Evolutionary conservation across 1,284 basidiomycete genomes (phyloP).

Genomic region (Pisolithus thermaeus): DNA sequence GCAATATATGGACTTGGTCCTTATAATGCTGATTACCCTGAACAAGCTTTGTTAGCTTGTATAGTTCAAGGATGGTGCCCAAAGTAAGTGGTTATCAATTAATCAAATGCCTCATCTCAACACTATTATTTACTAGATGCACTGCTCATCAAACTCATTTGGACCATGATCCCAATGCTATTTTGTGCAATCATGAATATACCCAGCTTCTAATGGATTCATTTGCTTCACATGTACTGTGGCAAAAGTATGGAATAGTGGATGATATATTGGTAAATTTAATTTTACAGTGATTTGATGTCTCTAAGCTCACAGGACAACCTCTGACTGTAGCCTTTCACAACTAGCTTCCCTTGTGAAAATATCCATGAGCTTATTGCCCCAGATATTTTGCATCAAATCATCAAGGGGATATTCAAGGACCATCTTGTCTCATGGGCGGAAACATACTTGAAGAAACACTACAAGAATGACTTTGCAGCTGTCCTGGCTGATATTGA

Average conservation of each 20-base stretch:
- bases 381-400: background rate
- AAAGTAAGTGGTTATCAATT: slow-evolving; percentile 10
- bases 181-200: background rate
- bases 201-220: background rate
- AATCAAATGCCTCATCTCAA: background rate
- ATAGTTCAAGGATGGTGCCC: slow-evolving; percentile 27
- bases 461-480: background rate
- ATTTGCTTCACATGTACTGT: background rate
- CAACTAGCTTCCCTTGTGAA: background rate
- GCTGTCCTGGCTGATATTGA: slow-evolving; percentile 3
- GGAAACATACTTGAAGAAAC: background rate
- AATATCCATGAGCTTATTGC: background rate
- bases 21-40: slow-evolving; percentile 28
- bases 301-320: background rate
- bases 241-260: slow-evolving; percentile 6
- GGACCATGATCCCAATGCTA: background rate
- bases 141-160: background rate
- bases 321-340: background rate
- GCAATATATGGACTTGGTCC: slow-evolving; percentile 23
- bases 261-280: background rate
- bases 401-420: background rate
- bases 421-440: slow-evolving; percentile 3
- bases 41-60: slow-evolving; percentile 20
- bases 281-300: background rate
- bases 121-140: background rate